Evolutionary conservation across 2,329 filamentous ascomycete genomes (phyloP).

Genomic region (Sphaerulina musiva): DNA sequence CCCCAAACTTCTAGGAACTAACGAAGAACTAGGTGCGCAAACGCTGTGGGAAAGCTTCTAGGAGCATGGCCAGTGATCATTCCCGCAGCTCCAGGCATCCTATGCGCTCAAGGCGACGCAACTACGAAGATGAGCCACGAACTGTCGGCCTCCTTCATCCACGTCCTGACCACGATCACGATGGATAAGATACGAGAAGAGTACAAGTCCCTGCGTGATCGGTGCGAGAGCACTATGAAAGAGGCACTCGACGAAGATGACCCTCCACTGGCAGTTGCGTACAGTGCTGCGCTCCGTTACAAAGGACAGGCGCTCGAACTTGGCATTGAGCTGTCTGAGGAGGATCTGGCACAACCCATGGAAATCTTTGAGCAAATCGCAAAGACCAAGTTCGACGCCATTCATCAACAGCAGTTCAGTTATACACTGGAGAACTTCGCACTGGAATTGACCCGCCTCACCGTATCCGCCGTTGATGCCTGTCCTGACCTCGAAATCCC

Average conservation of each 20-base stretch:
- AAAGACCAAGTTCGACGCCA: conserved; percentile 21
- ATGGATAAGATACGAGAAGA: conserved; percentile 23
- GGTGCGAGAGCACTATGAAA: conserved; percentile 22
- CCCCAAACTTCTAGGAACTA: neutral
- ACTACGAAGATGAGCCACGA: conserved; percentile 29
- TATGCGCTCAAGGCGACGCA: conserved; percentile 26
- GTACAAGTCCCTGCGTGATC: conserved; percentile 17
- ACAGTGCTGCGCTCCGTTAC: conserved; percentile 25
- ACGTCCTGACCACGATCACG: conserved; percentile 19
- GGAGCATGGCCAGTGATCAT: conserved; percentile 28
- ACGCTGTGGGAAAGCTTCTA: conserved; percentile 25
- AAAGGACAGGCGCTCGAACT: conserved; percentile 27
- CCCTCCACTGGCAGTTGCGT: conserved; percentile 16
- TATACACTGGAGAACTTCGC: conserved; percentile 27
- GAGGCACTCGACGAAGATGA: conserved; percentile 20
- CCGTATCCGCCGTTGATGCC: conserved; percentile 22
- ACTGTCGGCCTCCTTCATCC: conserved; percentile 25
- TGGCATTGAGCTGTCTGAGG: conserved; percentile 18
- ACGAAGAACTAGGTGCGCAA: conserved; percentile 6
- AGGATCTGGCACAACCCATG: conserved; percentile 21
- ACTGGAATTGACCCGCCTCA: conserved; percentile 23
- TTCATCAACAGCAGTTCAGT: conserved; percentile 26
- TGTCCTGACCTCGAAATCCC: conserved; percentile 26
- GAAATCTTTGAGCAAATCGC: conserved; percentile 22
- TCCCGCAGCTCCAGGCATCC: conserved; percentile 26